A percentile compares a stretch with the other conserved stretches of the same genome.
Evolutionary conservation across 2,329 filamentous ascomycete species (phyloP).

Genomic region (Trichoderma cornu-damae): DNA sequence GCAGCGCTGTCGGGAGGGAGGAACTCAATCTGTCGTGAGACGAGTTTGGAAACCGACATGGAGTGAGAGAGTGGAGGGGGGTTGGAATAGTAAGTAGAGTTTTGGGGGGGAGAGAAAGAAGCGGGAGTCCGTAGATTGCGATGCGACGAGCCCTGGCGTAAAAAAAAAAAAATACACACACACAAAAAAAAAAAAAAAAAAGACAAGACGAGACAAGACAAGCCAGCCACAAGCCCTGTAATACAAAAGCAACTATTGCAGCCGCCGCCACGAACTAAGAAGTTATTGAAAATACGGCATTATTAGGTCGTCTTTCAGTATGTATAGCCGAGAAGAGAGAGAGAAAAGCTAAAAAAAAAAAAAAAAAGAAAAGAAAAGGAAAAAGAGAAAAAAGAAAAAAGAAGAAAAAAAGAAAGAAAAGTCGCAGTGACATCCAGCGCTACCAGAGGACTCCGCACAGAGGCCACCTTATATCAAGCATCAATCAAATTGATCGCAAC

Average conservation of each 20-base stretch:
- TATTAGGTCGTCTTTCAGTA: too few relatives aligned
- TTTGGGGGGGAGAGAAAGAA: neutral
- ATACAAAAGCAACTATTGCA: neutral
- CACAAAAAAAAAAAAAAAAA: neutral
- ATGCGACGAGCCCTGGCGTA: slow-evolving; percentile 11
- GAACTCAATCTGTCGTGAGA: slow-evolving; percentile 17
- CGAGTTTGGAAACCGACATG: slow-evolving; percentile 21
- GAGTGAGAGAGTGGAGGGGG: slow-evolving; percentile 4
- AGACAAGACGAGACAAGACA: neutral
- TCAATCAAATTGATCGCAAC: too few relatives aligned
- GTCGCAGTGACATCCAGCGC: neutral
- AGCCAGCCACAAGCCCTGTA: slow-evolving; percentile 4
- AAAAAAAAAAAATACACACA: neutral
- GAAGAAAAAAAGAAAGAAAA: neutral
- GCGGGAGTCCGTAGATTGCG: slow-evolving; percentile 12
- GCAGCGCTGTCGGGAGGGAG: slow-evolving; percentile 15
- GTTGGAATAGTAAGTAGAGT: neutral
- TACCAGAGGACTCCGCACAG: slow-evolving; percentile 10
- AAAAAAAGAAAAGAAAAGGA: too few relatives aligned
- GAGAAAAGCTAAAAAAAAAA: too few relatives aligned
- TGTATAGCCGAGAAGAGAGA: too few relatives aligned
- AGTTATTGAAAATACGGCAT: neutral
- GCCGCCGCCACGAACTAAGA: neutral
- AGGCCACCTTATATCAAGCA: neutral
- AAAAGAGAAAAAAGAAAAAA: too few relatives aligned